A percentile compares a stretch with the other conserved stretches of the same genome.
phyloP scores from a whole-genome alignment of 2,329 filamentous ascomycete genomes.

The Penicillium corylophilum region DNA sequence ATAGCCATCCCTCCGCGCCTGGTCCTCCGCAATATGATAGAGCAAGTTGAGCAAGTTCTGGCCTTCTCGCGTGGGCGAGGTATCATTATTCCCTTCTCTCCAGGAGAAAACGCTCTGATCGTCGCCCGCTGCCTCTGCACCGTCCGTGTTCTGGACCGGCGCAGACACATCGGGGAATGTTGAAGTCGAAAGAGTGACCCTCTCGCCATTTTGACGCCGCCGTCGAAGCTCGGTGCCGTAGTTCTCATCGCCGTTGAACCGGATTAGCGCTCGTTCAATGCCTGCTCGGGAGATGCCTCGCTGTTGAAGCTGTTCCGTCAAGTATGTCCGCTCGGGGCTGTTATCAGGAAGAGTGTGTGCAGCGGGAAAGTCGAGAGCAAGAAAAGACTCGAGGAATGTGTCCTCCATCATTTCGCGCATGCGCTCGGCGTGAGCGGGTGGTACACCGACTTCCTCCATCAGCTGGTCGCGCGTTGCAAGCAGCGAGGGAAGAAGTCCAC shows the following conservation, averaged over 20 bases:
- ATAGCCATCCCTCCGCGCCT: slow-evolving; percentile 81
- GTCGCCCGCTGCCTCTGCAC: slow-evolving; percentile 39
- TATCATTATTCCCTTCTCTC: slow-evolving; percentile 44
- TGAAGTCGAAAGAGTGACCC: slow-evolving; percentile 37
- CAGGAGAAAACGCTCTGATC: slow-evolving; percentile 48
- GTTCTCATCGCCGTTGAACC: slow-evolving; percentile 41
- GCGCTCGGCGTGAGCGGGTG: slow-evolving; percentile 38
- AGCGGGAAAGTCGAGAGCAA: slow-evolving; percentile 42
- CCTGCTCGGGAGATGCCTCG: slow-evolving; percentile 41
- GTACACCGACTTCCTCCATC: slow-evolving; percentile 42
- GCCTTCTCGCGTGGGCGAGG: slow-evolving; percentile 51
- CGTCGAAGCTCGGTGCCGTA: slow-evolving; percentile 41
- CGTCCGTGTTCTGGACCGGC: slow-evolving; percentile 29
- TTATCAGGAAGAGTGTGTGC: slow-evolving; percentile 35
- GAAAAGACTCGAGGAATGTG: slow-evolving; percentile 44
- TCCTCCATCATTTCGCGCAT: slow-evolving; percentile 48
- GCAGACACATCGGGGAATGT: slow-evolving; percentile 31
- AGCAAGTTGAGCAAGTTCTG: slow-evolving; percentile 82
- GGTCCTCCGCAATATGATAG: slow-evolving; percentile 91
- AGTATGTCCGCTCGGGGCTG: slow-evolving; percentile 36
- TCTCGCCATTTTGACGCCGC: slow-evolving; percentile 40
- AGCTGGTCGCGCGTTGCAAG: slow-evolving; percentile 43
- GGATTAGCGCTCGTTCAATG: slow-evolving; percentile 37
- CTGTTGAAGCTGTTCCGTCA: slow-evolving; percentile 39
- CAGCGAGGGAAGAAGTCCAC: slow-evolving; percentile 43